Percentiles rank a stretch among this genome's conserved stretches.
phyloP scores from a whole-genome alignment of 2,329 filamentous ascomycete species.

The Xylariaceae sp. region DNA sequence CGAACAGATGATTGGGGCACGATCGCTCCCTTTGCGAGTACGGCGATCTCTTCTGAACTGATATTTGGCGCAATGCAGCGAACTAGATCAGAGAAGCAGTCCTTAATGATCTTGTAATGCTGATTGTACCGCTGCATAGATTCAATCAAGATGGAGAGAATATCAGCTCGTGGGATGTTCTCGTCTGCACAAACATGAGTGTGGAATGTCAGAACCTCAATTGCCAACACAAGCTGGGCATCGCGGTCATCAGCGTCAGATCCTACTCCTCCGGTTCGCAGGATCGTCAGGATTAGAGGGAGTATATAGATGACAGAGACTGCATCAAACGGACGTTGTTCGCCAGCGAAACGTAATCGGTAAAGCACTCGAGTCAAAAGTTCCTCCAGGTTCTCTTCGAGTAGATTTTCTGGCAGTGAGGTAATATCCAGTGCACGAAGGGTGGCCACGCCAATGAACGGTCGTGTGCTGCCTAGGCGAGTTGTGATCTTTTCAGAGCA shows the following conservation, averaged over 20 bases:
- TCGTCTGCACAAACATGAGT: slow-evolving; percentile 73
- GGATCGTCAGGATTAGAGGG: slow-evolving; percentile 73
- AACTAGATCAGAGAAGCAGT: slow-evolving; percentile 83
- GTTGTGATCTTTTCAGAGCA: slow-evolving; percentile 71
- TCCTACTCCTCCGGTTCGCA: slow-evolving; percentile 76
- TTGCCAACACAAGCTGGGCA: slow-evolving; percentile 80
- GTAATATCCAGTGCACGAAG: slow-evolving; percentile 73
- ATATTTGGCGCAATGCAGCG: slow-evolving; percentile 83
- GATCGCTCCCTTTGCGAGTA: slow-evolving; percentile 74
- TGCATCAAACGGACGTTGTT: slow-evolving; percentile 89
- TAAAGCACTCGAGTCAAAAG: slow-evolving; percentile 88
- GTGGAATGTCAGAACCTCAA: slow-evolving; percentile 88
- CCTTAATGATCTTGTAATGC: slow-evolving; percentile 92
- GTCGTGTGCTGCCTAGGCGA: slow-evolving; percentile 70
- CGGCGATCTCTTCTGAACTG: slow-evolving; percentile 63
- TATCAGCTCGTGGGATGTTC: slow-evolving; percentile 69
- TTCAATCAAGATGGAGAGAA: slow-evolving; percentile 67
- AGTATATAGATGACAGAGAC: slow-evolving; percentile 85
- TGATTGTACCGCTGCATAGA: slow-evolving; percentile 88
- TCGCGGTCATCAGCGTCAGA: slow-evolving; percentile 73
- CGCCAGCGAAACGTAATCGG: slow-evolving; percentile 80
- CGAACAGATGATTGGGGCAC: slow-evolving; percentile 77
- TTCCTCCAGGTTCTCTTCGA: slow-evolving; percentile 76
- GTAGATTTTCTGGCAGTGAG: slow-evolving; percentile 66
- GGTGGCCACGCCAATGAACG: slow-evolving; percentile 84